Percentiles rank a stretch among this genome's conserved stretches.
These are phyloP conservation scores for Trypanosomatidae sp. DNA, from an alignment of 208 protist genomes.

Conservation along the genomic window DNA sequence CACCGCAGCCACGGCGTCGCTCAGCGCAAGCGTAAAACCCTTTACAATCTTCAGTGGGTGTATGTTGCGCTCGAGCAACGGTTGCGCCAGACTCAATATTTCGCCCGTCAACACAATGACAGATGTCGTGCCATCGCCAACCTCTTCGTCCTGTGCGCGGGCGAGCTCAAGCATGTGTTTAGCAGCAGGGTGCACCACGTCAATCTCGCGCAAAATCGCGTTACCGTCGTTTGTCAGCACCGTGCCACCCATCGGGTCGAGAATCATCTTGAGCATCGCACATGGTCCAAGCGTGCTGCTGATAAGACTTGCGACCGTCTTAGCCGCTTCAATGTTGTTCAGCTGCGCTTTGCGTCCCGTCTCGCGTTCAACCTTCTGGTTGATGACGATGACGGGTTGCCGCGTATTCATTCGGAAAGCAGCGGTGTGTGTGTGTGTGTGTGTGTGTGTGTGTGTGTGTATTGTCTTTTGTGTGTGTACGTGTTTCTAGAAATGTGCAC, in stretches of 20 bases:
- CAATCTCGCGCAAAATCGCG: conserved; percentile 99
- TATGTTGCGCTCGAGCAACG: conserved; percentile 96
- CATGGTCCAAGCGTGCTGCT: conserved; percentile 98
- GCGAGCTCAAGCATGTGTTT: conserved; percentile 99
- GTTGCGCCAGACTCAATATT: conserved; percentile 94
- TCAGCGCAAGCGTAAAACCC: conserved; percentile 93
- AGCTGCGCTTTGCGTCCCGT: conserved; percentile 96
- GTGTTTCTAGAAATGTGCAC: no score
- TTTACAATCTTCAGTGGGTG: conserved; percentile 98
- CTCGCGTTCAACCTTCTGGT: conserved; percentile 96
- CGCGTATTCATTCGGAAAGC: conserved; percentile 27
- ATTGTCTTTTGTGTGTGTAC: not conserved
- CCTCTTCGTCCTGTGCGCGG: conserved; percentile 98
- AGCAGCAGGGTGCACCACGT: conserved; percentile 99
- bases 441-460: conserved; percentile 7
- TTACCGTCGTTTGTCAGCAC: conserved; percentile 99
- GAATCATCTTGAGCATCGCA: conserved; percentile 99
- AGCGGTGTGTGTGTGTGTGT: conserved; percentile 4
- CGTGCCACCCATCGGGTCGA: conserved; percentile 99
- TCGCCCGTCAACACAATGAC: conserved; percentile 99
- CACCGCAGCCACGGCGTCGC: conserved; percentile 92
- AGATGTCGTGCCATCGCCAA: conserved; percentile 99
- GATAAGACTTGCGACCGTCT: conserved; percentile 98
- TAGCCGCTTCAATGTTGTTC: conserved; percentile 97
- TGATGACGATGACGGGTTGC: conserved; percentile 85